A percentile compares a stretch with the other conserved stretches of the same genome.
Conservation (phyloP, 2,329 filamentous ascomycete species). For the Alternaria arborescens region DNA sequence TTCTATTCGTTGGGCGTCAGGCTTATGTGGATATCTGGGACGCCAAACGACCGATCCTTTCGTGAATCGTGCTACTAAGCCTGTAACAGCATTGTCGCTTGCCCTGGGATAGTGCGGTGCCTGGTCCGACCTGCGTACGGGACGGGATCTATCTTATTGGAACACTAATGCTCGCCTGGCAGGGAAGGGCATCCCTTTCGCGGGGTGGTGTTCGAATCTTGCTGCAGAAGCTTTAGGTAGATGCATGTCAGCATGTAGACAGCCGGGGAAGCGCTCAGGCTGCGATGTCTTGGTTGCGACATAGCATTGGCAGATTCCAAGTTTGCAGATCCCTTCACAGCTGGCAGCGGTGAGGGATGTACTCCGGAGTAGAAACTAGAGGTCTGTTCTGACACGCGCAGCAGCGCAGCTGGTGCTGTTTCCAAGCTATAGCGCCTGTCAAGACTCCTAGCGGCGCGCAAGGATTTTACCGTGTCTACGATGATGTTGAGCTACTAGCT, state of each 20-base stretch:
- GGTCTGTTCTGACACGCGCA: slow-evolving; percentile 5
- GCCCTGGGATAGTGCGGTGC: background rate
- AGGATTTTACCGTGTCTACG: background rate
- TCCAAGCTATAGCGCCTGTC: slow-evolving; percentile 4
- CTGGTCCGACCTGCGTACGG: slow-evolving; percentile 20
- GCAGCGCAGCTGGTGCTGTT: slow-evolving; percentile 6
- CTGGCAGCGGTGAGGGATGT: background rate
- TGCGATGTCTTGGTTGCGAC: background rate
- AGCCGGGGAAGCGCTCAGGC: background rate
- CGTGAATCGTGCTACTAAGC: slow-evolving; percentile 2
- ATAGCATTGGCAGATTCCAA: background rate
- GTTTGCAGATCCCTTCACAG: background rate
- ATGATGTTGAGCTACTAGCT: background rate
- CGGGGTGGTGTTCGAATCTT: slow-evolving; percentile 14
- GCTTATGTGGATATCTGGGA: slow-evolving; percentile 3
- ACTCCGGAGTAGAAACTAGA: background rate
- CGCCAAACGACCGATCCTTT: slow-evolving; percentile 15
- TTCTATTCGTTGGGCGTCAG: slow-evolving; percentile 9
- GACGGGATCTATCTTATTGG: slow-evolving; percentile 13
- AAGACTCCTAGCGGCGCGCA: slow-evolving; percentile 3
- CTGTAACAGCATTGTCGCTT: slow-evolving; percentile 1
- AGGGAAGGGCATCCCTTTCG: slow-evolving; percentile 8
- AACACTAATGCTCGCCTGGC: slow-evolving; percentile 4
- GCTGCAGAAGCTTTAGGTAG: background rate
- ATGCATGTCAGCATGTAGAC: background rate